Conservation (phyloP, 495 filamentous ascomycete species). For the Xylaria telfairii region DNA sequence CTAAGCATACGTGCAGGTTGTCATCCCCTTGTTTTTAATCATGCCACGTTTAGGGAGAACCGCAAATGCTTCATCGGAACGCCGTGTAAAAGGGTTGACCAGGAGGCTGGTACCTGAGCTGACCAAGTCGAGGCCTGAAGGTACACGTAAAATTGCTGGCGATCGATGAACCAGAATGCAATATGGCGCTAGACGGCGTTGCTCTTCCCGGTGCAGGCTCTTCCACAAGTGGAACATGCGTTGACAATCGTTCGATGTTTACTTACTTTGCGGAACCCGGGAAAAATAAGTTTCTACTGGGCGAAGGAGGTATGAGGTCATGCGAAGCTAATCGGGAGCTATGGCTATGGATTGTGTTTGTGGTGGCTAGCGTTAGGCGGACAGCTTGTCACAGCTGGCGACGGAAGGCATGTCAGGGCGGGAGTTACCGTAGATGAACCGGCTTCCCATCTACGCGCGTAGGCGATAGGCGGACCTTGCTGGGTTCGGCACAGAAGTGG, state of each 20-base stretch:
- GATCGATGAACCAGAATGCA: background rate
- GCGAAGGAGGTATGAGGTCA: conserved; percentile 18
- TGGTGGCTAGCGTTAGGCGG: background rate
- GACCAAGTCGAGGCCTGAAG: background rate
- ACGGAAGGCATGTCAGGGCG: background rate
- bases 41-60: conserved; percentile 14
- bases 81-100: background rate
- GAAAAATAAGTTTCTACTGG: conserved; percentile 4
- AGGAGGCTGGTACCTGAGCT: background rate
- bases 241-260: conserved; percentile 26
- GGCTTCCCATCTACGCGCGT: background rate
- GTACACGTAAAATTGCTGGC: background rate
- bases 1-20: background rate
- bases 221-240: conserved; percentile 21
- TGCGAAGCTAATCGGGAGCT: conserved; percentile 8
- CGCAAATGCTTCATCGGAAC: conserved; percentile 12
- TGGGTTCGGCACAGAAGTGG: too few relatives aligned
- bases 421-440: background rate
- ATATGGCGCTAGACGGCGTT: conserved; percentile 13
- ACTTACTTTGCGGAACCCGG: conserved; percentile 3
- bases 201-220: background rate
- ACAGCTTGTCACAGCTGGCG: conserved; percentile 4
- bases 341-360: background rate
- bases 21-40: conserved; percentile 22
- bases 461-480: too few relatives aligned